phyloP scores from a whole-genome alignment of 2,329 filamentous ascomycete species.

The Aureobasidium sp. region DNA sequence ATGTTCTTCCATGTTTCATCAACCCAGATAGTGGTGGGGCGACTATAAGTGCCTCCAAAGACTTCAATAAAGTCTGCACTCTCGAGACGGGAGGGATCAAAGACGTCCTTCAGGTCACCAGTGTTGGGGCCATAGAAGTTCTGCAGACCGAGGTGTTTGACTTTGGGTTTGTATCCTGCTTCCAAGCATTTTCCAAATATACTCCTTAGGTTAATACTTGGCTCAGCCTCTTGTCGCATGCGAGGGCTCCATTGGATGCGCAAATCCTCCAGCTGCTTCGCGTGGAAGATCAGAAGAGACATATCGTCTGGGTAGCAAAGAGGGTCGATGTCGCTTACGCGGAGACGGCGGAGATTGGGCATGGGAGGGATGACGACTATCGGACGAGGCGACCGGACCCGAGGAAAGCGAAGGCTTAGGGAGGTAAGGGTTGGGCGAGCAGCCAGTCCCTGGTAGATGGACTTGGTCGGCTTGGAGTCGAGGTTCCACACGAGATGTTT shows the following conservation, averaged over 20 bases:
- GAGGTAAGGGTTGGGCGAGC: constrained; percentile 41
- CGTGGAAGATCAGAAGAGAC: constrained; percentile 44
- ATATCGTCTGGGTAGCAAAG: constrained; percentile 57
- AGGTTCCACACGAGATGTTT: constrained; percentile 52
- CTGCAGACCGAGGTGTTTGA: constrained; percentile 46
- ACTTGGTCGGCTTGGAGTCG: constrained; percentile 50
- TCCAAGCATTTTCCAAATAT: constrained; percentile 49
- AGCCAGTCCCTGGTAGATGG: constrained; percentile 49
- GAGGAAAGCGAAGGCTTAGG: constrained; percentile 48
- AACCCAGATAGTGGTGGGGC: constrained; percentile 22
- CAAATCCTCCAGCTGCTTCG: constrained; percentile 45
- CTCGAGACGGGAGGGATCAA: constrained; percentile 34
- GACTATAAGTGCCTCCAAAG: constrained; percentile 43
- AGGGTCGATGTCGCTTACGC: constrained; percentile 52
- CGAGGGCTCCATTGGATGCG: constrained; percentile 53
- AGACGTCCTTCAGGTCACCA: constrained; percentile 35
- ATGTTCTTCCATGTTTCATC: constrained; percentile 16
- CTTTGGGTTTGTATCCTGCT: constrained; percentile 34
- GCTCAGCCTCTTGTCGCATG: constrained; percentile 51
- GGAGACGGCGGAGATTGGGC: constrained; percentile 44
- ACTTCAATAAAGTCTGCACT: constrained; percentile 47
- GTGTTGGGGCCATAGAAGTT: constrained; percentile 50
- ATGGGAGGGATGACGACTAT: constrained; percentile 48
- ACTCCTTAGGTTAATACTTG: constrained; percentile 44
- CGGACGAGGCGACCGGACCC: constrained; percentile 47